Evolutionary conservation across 495 filamentous ascomycete species (phyloP).

Genomic region (Opeltia flavorubescens): DNA sequence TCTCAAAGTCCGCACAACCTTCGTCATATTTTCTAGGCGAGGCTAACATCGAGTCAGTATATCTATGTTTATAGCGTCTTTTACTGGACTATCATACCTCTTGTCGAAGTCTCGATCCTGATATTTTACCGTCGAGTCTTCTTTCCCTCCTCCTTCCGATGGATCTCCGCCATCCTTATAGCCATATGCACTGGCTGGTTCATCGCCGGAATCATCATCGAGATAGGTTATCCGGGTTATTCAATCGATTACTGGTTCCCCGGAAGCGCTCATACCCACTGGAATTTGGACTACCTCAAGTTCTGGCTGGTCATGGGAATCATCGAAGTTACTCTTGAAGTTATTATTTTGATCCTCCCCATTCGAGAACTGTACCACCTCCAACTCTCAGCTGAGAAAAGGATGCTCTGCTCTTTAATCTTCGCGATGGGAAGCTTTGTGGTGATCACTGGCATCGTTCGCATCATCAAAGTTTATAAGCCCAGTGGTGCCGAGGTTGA

Average conservation of each 20-base stretch:
- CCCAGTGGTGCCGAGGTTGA: not conserved
- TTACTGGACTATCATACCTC: not conserved
- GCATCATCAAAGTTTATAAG: not conserved
- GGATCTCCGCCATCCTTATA: not conserved
- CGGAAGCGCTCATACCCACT: not conserved
- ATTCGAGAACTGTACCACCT: not conserved
- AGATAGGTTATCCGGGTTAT: constrained; percentile 3
- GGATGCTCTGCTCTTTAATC: not conserved
- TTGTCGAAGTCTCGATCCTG: not conserved
- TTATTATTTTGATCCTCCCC: not conserved
- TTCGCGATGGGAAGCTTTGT: not conserved
- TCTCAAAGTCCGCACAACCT: not conserved
- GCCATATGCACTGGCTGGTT: not conserved
- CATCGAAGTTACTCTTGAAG: not conserved
- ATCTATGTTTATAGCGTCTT: constrained; percentile 4
- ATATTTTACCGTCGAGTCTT: constrained; percentile 1
- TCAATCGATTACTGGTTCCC: not conserved
- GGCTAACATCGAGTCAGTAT: not conserved
- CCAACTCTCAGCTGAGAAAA: not conserved
- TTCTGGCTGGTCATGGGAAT: constrained; percentile 1
- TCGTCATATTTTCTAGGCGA: not conserved
- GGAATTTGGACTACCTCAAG: not conserved
- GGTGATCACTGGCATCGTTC: not conserved
- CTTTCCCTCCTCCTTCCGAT: not conserved
- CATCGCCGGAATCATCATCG: not conserved